phyloP scores from a whole-genome alignment of 805 yeast genomes.

The Nakazawaea peltata region DNA sequence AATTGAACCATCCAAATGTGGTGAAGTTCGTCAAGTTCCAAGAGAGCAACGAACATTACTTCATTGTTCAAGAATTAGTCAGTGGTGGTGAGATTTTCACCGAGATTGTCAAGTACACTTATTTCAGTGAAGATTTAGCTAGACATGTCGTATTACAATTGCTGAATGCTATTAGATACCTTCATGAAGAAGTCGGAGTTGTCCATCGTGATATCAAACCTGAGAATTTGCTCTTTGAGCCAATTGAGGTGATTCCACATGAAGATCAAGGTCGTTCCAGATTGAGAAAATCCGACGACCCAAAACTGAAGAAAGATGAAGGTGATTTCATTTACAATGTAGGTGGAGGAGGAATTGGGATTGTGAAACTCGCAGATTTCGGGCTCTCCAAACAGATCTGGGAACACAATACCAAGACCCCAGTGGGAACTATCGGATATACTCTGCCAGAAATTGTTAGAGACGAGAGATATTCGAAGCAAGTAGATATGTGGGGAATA shows the following conservation, averaged over 20 bases:
- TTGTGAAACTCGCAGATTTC: slow-evolving; percentile 88
- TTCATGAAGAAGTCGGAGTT: slow-evolving; percentile 62
- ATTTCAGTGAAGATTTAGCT: slow-evolving; percentile 64
- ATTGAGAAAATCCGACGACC: slow-evolving; percentile 62
- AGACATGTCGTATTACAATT: slow-evolving; percentile 70
- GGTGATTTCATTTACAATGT: slow-evolving; percentile 73
- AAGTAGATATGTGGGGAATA: slow-evolving; percentile 98
- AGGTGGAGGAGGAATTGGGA: slow-evolving; percentile 92
- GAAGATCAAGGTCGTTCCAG: slow-evolving; percentile 16
- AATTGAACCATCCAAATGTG: slow-evolving; percentile 52
- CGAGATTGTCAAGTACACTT: slow-evolving; percentile 70
- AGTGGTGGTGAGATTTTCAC: slow-evolving; percentile 79
- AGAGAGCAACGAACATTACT: slow-evolving; percentile 47
- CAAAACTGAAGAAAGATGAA: slow-evolving; percentile 68
- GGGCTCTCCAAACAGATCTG: slow-evolving; percentile 89
- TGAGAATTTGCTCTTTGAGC: slow-evolving; percentile 62
- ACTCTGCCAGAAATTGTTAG: slow-evolving; percentile 97
- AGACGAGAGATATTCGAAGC: slow-evolving; percentile 86
- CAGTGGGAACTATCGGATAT: slow-evolving; percentile 98
- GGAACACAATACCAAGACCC: slow-evolving; percentile 87
- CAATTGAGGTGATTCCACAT: slow-evolving; percentile 36
- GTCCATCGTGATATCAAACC: slow-evolving; percentile 84
- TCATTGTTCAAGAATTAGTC: slow-evolving; percentile 57
- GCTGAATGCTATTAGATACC: slow-evolving; percentile 58
- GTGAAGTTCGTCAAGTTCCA: slow-evolving; percentile 45